phyloP scores from a whole-genome alignment of 352 stramenopile species.

The Phytopythium cucurbitacearum region DNA sequence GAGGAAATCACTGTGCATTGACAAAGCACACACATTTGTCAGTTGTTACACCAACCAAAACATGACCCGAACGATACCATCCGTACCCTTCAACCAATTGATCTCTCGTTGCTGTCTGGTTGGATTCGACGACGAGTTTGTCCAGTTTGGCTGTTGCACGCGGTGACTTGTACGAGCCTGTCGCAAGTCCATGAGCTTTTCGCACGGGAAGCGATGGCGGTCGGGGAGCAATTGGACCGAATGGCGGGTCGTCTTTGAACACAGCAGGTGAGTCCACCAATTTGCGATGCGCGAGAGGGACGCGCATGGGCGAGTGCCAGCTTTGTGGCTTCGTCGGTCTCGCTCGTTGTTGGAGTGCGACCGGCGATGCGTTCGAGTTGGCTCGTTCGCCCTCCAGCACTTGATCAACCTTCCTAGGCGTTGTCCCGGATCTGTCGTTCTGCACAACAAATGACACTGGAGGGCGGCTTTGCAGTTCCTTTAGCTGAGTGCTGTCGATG shows the following conservation, averaged over 20 bases:
- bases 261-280: conserved; percentile 43
- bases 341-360: neutral
- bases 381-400: neutral
- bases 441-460: conserved; percentile 38
- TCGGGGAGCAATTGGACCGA: conserved; percentile 20
- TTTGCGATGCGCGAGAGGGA: conserved; percentile 60
- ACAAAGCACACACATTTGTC: neutral
- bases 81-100: conserved; percentile 20
- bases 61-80: neutral
- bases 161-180: neutral
- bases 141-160: conserved; percentile 8
- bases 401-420: conserved; percentile 18
- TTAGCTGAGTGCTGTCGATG: conserved; percentile 21
- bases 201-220: conserved; percentile 5
- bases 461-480: conserved; percentile 28
- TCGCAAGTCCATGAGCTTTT: neutral
- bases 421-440: conserved; percentile 11
- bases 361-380: conserved; percentile 1
- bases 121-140: conserved; percentile 9
- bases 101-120: conserved; percentile 6
- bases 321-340: conserved; percentile 21
- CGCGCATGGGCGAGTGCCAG: conserved; percentile 59
- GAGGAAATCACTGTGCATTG: conserved; percentile 15
- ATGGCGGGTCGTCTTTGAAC: conserved; percentile 36
- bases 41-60: neutral